A percentile compares a stretch with the other conserved stretches of the same genome.
These are phyloP conservation scores for Penicillium tannophilum DNA, from an alignment of 495 filamentous ascomycete species.

Conservation along the genomic window DNA sequence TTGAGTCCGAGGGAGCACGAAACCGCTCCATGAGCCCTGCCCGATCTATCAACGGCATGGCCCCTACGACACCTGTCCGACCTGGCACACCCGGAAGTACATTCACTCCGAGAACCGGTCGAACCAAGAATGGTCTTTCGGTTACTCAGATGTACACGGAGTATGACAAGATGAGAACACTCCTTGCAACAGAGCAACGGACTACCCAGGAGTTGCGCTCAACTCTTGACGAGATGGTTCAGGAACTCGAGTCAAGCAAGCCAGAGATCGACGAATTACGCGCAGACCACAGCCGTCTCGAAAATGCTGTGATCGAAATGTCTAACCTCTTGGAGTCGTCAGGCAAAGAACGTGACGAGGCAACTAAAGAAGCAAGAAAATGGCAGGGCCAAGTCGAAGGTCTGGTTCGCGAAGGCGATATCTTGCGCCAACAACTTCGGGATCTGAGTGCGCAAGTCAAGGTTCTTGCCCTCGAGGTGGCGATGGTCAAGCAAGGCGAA, in stretches of 20 bases:
- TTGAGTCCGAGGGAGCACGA: slow-evolving; percentile 54
- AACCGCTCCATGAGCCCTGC: slow-evolving; percentile 53
- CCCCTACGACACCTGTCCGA: slow-evolving; percentile 49
- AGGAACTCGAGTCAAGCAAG: slow-evolving; percentile 58
- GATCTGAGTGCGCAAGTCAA: slow-evolving; percentile 90
- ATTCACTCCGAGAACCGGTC: slow-evolving; percentile 60
- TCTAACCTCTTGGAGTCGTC: slow-evolving; percentile 65
- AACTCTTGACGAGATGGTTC: slow-evolving; percentile 78
- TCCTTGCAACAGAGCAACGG: slow-evolving; percentile 66
- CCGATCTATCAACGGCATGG: slow-evolving; percentile 53
- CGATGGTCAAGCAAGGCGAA: slow-evolving; percentile 76
- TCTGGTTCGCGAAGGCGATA: slow-evolving; percentile 69
- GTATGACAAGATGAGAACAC: slow-evolving; percentile 60
- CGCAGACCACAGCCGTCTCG: slow-evolving; percentile 54
- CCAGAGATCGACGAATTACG: slow-evolving; percentile 65
- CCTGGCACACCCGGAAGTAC: slow-evolving; percentile 51
- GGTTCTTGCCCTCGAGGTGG: slow-evolving; percentile 79
- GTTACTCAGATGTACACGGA: slow-evolving; percentile 71
- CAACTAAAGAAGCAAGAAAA: slow-evolving; percentile 65
- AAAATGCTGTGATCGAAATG: slow-evolving; percentile 76
- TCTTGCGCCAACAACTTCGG: slow-evolving; percentile 84
- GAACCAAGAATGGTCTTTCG: slow-evolving; percentile 59
- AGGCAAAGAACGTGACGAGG: slow-evolving; percentile 55
- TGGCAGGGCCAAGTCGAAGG: slow-evolving; percentile 72
- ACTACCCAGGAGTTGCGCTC: slow-evolving; percentile 68